Percentiles rank a stretch among this genome's conserved stretches.
Evolutionary conservation across 1,284 basidiomycete genomes (phyloP).

Genomic region (Amylostereum areolatum): DNA sequence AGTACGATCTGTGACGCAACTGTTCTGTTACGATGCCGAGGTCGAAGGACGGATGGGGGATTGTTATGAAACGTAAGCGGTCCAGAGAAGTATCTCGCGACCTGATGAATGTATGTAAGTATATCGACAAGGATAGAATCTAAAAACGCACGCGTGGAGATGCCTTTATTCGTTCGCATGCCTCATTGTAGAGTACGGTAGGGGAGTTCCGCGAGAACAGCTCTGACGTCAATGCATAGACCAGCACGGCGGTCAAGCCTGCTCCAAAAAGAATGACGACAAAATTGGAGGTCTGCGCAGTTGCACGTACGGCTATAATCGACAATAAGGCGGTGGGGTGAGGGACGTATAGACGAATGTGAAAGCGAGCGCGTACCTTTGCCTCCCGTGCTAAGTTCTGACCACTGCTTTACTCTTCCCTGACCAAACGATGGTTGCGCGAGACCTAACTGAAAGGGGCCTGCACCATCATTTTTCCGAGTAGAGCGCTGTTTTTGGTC

Average conservation of each 20-base stretch:
- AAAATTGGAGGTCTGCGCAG: constrained; percentile 76
- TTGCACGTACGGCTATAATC: constrained; percentile 65
- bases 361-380: constrained; percentile 55
- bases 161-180: constrained; percentile 77
- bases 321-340: too few relatives aligned
- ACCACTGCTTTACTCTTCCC: constrained; percentile 70
- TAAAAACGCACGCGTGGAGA: constrained; percentile 54
- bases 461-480: constrained; percentile 54
- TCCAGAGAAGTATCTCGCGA: constrained; percentile 57
- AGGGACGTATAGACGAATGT: too few relatives aligned
- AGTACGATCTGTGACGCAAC: constrained; percentile 69
- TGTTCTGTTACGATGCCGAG: constrained; percentile 73
- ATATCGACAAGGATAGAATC: constrained; percentile 1
- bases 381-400: constrained; percentile 72
- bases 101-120: constrained; percentile 29
- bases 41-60: constrained; percentile 61
- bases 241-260: constrained; percentile 71
- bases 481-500: constrained; percentile 47
- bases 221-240: constrained; percentile 85
- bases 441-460: constrained; percentile 80
- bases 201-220: constrained; percentile 92
- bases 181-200: constrained; percentile 82
- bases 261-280: constrained; percentile 82
- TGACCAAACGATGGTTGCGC: constrained; percentile 49
- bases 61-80: constrained; percentile 73